These are phyloP conservation scores for Euryodendron excelsum DNA, from an alignment of 148 eudicot genomes.

Conservation along the genomic window DNA sequence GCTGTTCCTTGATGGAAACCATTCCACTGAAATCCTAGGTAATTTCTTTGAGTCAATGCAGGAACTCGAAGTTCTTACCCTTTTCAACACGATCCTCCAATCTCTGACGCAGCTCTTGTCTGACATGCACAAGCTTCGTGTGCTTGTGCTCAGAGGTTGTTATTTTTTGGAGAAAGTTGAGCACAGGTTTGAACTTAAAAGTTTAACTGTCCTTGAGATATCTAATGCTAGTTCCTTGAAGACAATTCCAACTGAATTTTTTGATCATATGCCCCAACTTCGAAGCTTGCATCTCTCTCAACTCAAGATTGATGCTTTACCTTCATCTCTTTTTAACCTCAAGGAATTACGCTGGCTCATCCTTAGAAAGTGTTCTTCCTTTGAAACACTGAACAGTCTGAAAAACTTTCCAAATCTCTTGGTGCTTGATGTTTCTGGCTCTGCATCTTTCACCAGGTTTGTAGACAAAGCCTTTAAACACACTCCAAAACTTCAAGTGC, in stretches of 20 bases:
- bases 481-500: conserved; percentile 18
- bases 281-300: conserved; percentile 29
- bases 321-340: conserved; percentile 23
- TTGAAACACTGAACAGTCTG: conserved; percentile 12
- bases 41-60: background rate
- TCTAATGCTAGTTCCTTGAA: conserved; percentile 24
- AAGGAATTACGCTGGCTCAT: conserved; percentile 25
- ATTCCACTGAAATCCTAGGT: background rate
- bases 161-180: conserved; percentile 15
- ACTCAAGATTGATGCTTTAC: conserved; percentile 17
- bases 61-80: conserved; percentile 20
- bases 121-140: conserved; percentile 5
- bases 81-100: conserved; percentile 23
- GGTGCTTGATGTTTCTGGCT: conserved; percentile 32
- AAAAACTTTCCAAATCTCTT: conserved; percentile 6
- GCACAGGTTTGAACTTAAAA: background rate
- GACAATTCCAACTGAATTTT: background rate
- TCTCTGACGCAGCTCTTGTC: background rate
- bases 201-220: conserved; percentile 26
- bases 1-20: background rate
- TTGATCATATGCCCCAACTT: conserved; percentile 15
- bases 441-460: conserved; percentile 6
- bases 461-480: conserved; percentile 3
- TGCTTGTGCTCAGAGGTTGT: conserved; percentile 39
- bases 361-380: conserved; percentile 23